Evolutionary conservation across 306 rosid species (phyloP), one percentile per base, ranked within the genome.

Genomic region (Malus orientalis): DNA sequence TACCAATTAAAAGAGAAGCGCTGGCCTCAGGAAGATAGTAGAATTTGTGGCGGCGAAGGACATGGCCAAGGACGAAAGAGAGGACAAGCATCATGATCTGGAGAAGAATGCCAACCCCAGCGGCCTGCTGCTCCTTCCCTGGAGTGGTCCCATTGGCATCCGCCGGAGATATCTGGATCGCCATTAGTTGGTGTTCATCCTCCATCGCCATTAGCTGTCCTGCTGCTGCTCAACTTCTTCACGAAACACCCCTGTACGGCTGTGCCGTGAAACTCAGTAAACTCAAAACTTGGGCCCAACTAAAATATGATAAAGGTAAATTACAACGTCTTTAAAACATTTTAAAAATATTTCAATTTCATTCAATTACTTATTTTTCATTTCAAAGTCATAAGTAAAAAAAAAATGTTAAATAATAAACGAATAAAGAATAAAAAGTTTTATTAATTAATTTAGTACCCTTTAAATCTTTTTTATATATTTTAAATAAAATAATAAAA

Each of bases 21-120:
- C 99, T 95, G 30, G 99, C 99, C 88, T 95, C 99, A 4, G 99
- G 99, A 62, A 95, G 89, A 78, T 90, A 78, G 71, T 92, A 92
- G 82, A 95, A 74, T 80, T 86, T 93, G 78, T 92, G 93, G 59
- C 98, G 99, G 67, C 99, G 98, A 53, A 95, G 99, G 64, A 95
- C 97, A 69, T 95, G 99, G 36, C 99, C 99, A 18, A 95, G 93
- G 72, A 95, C 98, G 87, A 95, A 95, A 55, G 99, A 92, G 70
- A 95, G 75, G 23, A 95, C 99, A 30, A 95, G 85, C 99, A 95
- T 95, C 99, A 95, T 95, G 91, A 95, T 95, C 93, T 95, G 99
- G 30, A 95, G 97, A 69, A 95, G 99, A 72, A 95, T 92, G 80
- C 99, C 99, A 42, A 95, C 96, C 38, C 99, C 99, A 78, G 99